phyloP scores from a whole-genome alignment of 345 rosid genomes.

The Gossypium anomalum region DNA sequence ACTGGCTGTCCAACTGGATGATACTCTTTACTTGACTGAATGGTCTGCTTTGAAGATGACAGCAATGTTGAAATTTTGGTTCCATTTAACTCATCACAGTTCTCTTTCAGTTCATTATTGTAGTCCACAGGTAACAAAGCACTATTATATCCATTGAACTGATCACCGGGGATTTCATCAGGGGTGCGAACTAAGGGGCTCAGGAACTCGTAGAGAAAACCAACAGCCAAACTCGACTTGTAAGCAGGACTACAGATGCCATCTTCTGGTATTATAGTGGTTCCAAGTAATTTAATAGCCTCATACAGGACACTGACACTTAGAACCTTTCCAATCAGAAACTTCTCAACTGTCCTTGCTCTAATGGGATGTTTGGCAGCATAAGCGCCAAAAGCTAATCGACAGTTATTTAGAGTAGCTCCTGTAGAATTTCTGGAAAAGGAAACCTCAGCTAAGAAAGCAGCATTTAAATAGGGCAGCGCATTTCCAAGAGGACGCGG shows the following conservation, averaged over 20 bases:
- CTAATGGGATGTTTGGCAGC: conserved; percentile 66
- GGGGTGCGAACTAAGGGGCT: conserved; percentile 29
- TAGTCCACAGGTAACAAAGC: background rate
- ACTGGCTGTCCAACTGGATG: conserved; percentile 63
- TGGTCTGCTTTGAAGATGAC: conserved; percentile 53
- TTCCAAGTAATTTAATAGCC: conserved; percentile 46
- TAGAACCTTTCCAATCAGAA: conserved; percentile 55
- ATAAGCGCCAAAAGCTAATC: conserved; percentile 69
- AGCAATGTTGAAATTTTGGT: conserved; percentile 33
- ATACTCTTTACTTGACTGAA: conserved; percentile 44
- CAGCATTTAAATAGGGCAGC: conserved; percentile 69
- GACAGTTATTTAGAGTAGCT: conserved; percentile 39
- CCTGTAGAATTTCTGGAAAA: conserved; percentile 29
- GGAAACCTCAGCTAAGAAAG: conserved; percentile 63
- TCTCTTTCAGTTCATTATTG: conserved; percentile 1
- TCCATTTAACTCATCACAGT: conserved; percentile 6
- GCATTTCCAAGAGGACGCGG: conserved; percentile 76
- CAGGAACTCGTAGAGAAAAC: conserved; percentile 65
- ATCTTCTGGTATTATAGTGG: conserved; percentile 45
- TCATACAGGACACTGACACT: conserved; percentile 46
- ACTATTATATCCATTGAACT: conserved; percentile 8
- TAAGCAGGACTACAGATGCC: conserved; percentile 43
- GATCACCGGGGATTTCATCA: conserved; percentile 12
- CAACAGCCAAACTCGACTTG: conserved; percentile 70
- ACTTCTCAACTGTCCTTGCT: conserved; percentile 52